A percentile compares a stretch with the other conserved stretches of the same genome.
These are phyloP conservation scores for Pigoraptor vietnamica DNA, from an alignment of 78 protist genomes.

Conservation along the genomic window DNA sequence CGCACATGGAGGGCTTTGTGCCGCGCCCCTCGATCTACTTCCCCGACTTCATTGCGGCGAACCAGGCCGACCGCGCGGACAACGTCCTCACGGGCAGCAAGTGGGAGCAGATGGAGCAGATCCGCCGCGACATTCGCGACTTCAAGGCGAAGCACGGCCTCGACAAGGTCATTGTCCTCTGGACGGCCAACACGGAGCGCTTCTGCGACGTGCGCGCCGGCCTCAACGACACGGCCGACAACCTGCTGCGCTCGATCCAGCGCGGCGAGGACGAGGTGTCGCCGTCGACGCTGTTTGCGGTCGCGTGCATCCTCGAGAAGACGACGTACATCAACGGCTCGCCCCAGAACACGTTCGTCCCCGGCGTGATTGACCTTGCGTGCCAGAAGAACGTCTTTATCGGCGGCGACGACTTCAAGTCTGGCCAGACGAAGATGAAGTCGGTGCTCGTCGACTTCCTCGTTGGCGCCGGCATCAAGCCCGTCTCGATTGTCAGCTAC, in stretches of 20 bases:
- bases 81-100: constrained; percentile 85
- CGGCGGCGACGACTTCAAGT: constrained; percentile 99
- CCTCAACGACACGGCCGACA: constrained; percentile 88
- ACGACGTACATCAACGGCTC: constrained; percentile 97
- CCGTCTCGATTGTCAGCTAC: constrained; percentile 91
- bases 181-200: constrained; percentile 99
- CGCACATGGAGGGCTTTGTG: constrained; percentile 69
- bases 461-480: constrained; percentile 96
- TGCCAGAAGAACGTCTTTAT: constrained; percentile 65
- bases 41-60: constrained; percentile 98
- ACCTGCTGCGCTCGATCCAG: constrained; percentile 69
- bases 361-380: constrained; percentile 94
- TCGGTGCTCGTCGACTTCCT: constrained; percentile 96
- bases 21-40: constrained; percentile 93
- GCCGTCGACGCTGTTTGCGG: constrained; percentile 94
- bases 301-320: constrained; percentile 93
- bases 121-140: constrained; percentile 89
- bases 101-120: constrained; percentile 78
- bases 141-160: constrained; percentile 83
- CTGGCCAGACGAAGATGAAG: constrained; percentile 99
- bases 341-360: constrained; percentile 98
- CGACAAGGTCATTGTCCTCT: constrained; percentile 89
- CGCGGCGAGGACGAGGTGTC: constrained; percentile 75
- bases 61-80: constrained; percentile 96
- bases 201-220: constrained; percentile 81